Base-by-base conservation (phyloP, 768 basidiomycete species). In the Strobilomyces dryophilus region DNA sequence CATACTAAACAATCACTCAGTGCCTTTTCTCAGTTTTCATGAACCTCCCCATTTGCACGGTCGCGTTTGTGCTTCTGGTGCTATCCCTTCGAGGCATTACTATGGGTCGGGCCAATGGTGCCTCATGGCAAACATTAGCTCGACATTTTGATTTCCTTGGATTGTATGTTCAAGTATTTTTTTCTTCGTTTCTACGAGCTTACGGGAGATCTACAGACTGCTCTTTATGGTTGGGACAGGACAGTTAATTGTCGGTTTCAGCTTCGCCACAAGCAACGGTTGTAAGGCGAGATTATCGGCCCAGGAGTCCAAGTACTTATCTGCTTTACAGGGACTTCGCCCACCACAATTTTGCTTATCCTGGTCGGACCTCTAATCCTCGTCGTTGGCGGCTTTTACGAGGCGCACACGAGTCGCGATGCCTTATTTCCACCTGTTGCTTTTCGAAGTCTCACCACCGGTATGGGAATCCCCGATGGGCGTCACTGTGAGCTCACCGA, bases 151-250 rank as follows among this genome's bases (percentile, higher is more conserved):
- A 93, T 68, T 92, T 90, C 63, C 62, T 80, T 36, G 90, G 90
- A 59, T 66, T 92, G 90, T 90, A 66, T 72, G 88, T 75, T 17
- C 54, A 54, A 52, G 37, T 29, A 29, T 45, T 52, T 47, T 56
- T 45, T 53, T 35, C 42, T 45, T 42, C 49, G 56, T 55, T 63
- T 49, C 45, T 45, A 59, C 43, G 29, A 53, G 35, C 58, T 63
- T 59, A 59, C 55, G 59, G 41, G 56, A 53, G 55, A 60, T 50
- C 37, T 57, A 36, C 63, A 92, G 89, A 51, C 56, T 84, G 41
- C 71, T 89, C 44, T 89, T 92, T 62, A 87, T 92, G 80, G 67
- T 70, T 39, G 87, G 87, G 21, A 89, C 89, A 47, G 82, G 82
- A 57, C 78, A 80, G 58, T 78, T 92, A 47, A 79, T 92, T 34